Percentiles rank a stretch among this genome's conserved stretches.
phyloP scores from a whole-genome alignment of 495 filamentous ascomycete genomes.

The Amorphotheca resinae region DNA sequence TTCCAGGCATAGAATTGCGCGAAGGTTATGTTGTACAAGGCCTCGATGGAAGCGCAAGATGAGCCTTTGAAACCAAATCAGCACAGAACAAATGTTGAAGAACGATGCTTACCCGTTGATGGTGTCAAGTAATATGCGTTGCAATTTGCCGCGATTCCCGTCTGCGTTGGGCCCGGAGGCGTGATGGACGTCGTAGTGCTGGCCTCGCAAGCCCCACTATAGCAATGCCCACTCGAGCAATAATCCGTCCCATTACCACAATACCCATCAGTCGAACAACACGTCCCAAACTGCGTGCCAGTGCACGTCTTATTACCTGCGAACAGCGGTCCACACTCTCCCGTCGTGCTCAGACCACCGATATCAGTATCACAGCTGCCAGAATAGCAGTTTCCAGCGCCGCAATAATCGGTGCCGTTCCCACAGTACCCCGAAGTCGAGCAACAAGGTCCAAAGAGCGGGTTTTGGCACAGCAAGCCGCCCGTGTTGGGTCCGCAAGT shows the following conservation, averaged over 20 bases:
- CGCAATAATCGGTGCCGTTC: conserved; percentile 7
- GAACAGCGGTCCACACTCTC: conserved; percentile 6
- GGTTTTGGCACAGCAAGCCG: neutral
- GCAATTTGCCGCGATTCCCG: conserved; percentile 13
- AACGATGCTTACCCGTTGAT: neutral
- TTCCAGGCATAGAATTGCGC: conserved; percentile 7
- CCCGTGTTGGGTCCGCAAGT: conserved; percentile 4
- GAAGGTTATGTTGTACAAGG: conserved; percentile 1
- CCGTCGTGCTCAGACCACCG: conserved; percentile 3
- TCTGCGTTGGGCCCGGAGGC: conserved; percentile 14
- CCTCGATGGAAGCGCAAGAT: neutral
- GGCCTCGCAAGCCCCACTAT: conserved; percentile 1
- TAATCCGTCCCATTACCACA: conserved; percentile 35
- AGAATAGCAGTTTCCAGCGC: conserved; percentile 11
- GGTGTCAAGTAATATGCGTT: conserved; percentile 7
- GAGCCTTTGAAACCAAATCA: neutral
- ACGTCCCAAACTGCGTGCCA: conserved; percentile 14
- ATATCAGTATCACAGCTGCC: conserved; percentile 10
- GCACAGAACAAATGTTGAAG: neutral
- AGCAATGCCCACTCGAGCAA: conserved; percentile 32
- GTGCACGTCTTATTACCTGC: conserved; percentile 7
- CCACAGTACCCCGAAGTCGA: conserved; percentile 6
- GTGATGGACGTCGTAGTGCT: neutral
- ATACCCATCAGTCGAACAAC: conserved; percentile 35
- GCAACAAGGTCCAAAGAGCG: neutral